phyloP scores from a whole-genome alignment of 2,329 filamentous ascomycete genomes.

The Alternaria sp. region DNA sequence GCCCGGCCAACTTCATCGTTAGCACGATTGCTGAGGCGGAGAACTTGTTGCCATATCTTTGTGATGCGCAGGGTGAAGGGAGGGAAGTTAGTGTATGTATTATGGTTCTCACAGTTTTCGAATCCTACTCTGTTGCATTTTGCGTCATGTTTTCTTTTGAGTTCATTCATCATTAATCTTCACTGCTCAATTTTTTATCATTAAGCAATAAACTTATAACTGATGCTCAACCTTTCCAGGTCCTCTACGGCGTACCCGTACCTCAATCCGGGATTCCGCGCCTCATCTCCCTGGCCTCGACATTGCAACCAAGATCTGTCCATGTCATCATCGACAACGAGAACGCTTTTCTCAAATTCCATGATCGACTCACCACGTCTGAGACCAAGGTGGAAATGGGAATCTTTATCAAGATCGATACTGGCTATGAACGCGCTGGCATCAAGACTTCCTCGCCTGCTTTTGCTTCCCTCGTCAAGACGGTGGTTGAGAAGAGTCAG shows the following conservation, averaged over 20 bases:
- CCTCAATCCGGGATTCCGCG: constrained; percentile 67
- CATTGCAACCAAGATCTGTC: constrained; percentile 64
- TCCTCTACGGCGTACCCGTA: constrained; percentile 77
- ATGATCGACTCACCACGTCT: constrained; percentile 47
- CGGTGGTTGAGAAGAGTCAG: constrained; percentile 50
- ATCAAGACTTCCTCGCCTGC: constrained; percentile 61
- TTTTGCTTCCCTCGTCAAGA: constrained; percentile 59
- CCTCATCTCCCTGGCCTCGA: constrained; percentile 64
- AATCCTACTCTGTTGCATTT: not conserved
- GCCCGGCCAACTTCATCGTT: constrained; percentile 69
- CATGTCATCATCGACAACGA: constrained; percentile 75
- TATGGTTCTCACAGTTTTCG: not conserved
- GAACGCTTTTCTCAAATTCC: constrained; percentile 56
- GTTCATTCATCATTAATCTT: not conserved
- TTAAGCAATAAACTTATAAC: not conserved
- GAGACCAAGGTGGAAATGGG: constrained; percentile 50
- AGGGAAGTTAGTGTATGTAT: constrained; percentile 66
- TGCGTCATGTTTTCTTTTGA: not conserved
- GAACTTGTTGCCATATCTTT: constrained; percentile 67
- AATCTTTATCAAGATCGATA: constrained; percentile 78
- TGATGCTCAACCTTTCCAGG: constrained; percentile 46
- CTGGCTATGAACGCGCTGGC: constrained; percentile 75
- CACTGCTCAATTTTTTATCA: too few relatives aligned
- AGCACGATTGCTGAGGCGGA: constrained; percentile 81
- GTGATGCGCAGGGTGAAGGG: constrained; percentile 64